Evolutionary conservation across 805 yeast species (phyloP), one percentile per base, ranked within the genome.

Genomic region (Komagataella mondaviorum): DNA sequence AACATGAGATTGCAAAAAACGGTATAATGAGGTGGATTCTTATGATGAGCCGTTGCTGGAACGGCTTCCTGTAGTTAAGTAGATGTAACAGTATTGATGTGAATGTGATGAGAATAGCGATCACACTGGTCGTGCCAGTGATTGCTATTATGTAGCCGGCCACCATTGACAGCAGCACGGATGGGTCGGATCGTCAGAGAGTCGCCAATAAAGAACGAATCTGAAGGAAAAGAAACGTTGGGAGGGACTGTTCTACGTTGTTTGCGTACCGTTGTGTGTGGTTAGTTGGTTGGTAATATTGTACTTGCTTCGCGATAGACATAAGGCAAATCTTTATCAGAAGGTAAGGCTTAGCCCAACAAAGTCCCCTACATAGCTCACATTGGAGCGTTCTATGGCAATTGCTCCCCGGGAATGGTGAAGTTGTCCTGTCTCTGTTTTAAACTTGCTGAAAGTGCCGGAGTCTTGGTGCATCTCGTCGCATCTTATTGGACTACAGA

Each of bases 21-120:
- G 97, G 97, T 1, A 90, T 84, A 56, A 91, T 78, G 47, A 88
- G 55, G 55, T 83, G 84, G 44, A 93, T 91, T 24, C 99, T 72
- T 3, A 90, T 81, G 60, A 87, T 81, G 39, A 88, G 70, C 49
- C 98, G 71, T 63, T 93, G 99, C 57, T 88, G 93, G 59, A 78
- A 74, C 0, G 98, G 98, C 58, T 85, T 88, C 48, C 98, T 68
- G 66, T 93, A 93, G 67, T 90, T 89, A 46, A 63, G 61, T 18
- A 81, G 65, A 47, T 86, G 95, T 53, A 70, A 57, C 23, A 59
- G 60, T 1, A 84, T 79, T 2, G 81, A 73, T 14, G 64, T 53
- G 0, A 62, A 20, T 2, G 85, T 73, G 5, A 76, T 69, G 10
- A 63, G 12, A 12, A 73, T 54, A 2, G 83, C 54, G 6, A 54